Conservation (phyloP, 192 early-diverging fungal species). For the Chytriomyces sp. region DNA sequence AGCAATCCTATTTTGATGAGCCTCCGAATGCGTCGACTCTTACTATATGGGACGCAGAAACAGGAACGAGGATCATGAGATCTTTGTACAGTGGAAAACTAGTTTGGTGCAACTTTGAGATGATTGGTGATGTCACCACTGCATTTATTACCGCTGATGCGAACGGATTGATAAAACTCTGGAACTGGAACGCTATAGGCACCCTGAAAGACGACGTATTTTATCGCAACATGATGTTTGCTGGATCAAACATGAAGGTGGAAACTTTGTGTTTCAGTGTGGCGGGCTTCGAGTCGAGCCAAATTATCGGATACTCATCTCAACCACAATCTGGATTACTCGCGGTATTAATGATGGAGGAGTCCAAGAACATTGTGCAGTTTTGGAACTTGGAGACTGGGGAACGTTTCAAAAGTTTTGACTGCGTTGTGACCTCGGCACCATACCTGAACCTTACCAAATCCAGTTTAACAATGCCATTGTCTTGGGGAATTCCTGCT, state of each 20-base stretch:
- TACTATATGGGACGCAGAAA: constrained; percentile 9
- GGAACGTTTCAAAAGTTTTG: background rate
- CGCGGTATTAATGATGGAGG: background rate
- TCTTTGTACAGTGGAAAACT: background rate
- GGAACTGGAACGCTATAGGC: background rate
- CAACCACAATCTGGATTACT: background rate
- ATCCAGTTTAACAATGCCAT: background rate
- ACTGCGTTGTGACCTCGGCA: background rate
- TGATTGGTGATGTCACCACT: background rate
- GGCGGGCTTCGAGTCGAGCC: background rate
- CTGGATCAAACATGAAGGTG: background rate
- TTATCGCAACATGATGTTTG: background rate
- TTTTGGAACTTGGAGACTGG: constrained; percentile 19
- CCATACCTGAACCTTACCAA: background rate
- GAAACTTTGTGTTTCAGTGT: constrained; percentile 1
- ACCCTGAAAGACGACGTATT: background rate
- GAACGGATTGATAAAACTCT: background rate
- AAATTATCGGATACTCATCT: constrained; percentile 6
- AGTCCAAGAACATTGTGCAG: background rate
- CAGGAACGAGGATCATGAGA: background rate
- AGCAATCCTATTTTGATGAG: constrained; percentile 9
- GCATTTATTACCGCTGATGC: constrained; percentile 16
- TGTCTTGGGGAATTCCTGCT: constrained; percentile 11
- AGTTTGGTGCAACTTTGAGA: constrained; percentile 23
- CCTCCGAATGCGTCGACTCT: background rate